Percentiles rank a stretch among this genome's conserved stretches.
Conservation (phyloP, 2,329 filamentous ascomycete genomes). For the Emmonsiellopsis sp. region DNA sequence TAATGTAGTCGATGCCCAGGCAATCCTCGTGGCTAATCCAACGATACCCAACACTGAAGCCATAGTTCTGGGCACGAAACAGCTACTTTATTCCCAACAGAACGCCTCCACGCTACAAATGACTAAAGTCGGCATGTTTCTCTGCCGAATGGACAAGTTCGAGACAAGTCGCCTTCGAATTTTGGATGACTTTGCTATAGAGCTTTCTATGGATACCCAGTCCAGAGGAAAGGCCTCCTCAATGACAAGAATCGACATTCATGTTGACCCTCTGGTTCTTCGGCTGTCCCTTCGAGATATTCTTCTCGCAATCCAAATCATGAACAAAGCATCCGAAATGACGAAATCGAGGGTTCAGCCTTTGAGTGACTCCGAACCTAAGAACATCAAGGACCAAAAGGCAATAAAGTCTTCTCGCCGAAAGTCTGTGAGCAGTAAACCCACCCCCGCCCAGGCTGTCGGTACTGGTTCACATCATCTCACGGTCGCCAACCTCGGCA, state of each 20-base stretch:
- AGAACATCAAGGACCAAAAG: conserved; percentile 36
- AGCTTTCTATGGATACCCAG: conserved; percentile 73
- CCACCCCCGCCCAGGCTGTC: neutral
- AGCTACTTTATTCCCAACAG: conserved; percentile 85
- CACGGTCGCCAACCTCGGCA: conserved; percentile 5
- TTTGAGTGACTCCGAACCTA: conserved; percentile 45
- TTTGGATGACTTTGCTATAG: conserved; percentile 90
- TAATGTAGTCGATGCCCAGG: conserved; percentile 91
- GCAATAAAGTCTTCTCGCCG: conserved; percentile 3
- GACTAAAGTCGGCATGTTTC: conserved; percentile 91
- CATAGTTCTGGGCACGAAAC: conserved; percentile 88
- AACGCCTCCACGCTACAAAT: conserved; percentile 90
- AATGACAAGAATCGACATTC: conserved; percentile 70
- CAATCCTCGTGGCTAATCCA: conserved; percentile 93
- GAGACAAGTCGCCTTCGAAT: conserved; percentile 85
- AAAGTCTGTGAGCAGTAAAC: neutral
- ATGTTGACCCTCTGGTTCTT: conserved; percentile 84
- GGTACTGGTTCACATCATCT: neutral
- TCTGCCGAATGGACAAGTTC: conserved; percentile 97
- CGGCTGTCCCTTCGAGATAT: conserved; percentile 91
- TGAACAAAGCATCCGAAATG: conserved; percentile 82
- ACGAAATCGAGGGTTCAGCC: conserved; percentile 46
- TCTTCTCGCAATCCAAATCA: conserved; percentile 82
- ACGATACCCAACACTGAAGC: conserved; percentile 84
- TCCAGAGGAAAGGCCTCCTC: conserved; percentile 51